A percentile compares a stretch with the other conserved stretches of the same genome.
phyloP scores from a whole-genome alignment of 2,329 filamentous ascomycete genomes.

The Tolypocladium amazonense region DNA sequence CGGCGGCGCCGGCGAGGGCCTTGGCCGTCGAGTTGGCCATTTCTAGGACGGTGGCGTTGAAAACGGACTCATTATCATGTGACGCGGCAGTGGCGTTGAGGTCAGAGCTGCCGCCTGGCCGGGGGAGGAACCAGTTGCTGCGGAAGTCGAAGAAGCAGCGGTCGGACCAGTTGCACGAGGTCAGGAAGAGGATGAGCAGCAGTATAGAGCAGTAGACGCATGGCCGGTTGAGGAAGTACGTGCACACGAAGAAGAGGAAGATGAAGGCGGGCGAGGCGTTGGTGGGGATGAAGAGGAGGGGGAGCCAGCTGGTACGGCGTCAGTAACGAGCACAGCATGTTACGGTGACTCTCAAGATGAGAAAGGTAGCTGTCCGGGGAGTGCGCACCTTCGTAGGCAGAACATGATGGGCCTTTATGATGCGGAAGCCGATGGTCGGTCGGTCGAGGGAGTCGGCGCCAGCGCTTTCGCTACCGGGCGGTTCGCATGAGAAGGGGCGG shows the following conservation, averaged over 20 bases:
- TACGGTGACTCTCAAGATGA: neutral
- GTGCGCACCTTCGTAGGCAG: constrained; percentile 39
- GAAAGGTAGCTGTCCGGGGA: neutral
- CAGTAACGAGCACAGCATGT: neutral
- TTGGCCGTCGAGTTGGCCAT: constrained; percentile 60
- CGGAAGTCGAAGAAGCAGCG: constrained; percentile 87
- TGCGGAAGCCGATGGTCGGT: neutral
- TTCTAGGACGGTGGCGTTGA: constrained; percentile 40
- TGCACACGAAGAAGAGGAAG: constrained; percentile 81
- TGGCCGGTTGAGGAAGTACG: constrained; percentile 91
- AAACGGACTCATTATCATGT: constrained; percentile 11
- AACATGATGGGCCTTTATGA: constrained; percentile 36
- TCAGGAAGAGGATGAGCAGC: constrained; percentile 87
- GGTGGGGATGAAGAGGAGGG: constrained; percentile 78
- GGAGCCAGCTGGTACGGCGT: constrained; percentile 55
- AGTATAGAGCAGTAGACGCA: constrained; percentile 98
- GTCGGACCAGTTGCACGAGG: constrained; percentile 82
- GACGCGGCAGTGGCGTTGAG: constrained; percentile 8
- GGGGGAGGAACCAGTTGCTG: constrained; percentile 89
- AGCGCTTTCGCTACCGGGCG: neutral
- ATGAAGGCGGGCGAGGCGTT: constrained; percentile 80
- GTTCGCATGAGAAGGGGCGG: neutral
- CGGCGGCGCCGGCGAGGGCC: constrained; percentile 54
- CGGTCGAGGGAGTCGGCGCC: neutral
- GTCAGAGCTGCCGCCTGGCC: constrained; percentile 29